Percentiles rank a stretch among this genome's conserved stretches.
Conservation (phyloP, 495 filamentous ascomycete species). For the Pseudomonodictys pantanalensis region DNA sequence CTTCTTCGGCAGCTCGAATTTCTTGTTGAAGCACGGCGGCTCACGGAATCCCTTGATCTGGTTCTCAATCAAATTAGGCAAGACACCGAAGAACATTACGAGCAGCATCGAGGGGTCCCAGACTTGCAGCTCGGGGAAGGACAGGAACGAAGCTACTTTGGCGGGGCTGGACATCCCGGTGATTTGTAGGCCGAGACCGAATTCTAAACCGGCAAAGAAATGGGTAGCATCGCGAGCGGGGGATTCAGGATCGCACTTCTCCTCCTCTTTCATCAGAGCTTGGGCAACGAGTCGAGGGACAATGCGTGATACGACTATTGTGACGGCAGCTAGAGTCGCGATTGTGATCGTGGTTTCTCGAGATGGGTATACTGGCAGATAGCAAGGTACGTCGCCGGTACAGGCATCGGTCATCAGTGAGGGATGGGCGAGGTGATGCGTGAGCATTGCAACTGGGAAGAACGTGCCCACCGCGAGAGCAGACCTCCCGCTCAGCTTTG, state of each 20-base stretch:
- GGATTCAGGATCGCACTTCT: conserved; percentile 35
- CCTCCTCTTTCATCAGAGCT: not conserved
- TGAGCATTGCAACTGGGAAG: conserved; percentile 52
- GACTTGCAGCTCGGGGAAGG: conserved; percentile 44
- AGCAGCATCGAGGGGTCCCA: conserved; percentile 56
- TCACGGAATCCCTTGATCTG: conserved; percentile 17
- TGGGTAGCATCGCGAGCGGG: conserved; percentile 29
- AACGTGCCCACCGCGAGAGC: conserved; percentile 55
- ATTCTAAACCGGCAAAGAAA: conserved; percentile 51
- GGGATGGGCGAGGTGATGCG: conserved; percentile 49
- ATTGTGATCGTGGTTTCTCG: conserved; percentile 34
- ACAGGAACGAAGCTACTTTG: conserved; percentile 57
- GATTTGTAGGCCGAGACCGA: conserved; percentile 55
- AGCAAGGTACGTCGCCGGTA: conserved; percentile 46
- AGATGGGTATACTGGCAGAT: conserved; percentile 49
- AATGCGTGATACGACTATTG: conserved; percentile 40
- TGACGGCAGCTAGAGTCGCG: conserved; percentile 38
- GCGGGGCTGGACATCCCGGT: conserved; percentile 54
- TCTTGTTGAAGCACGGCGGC: conserved; percentile 46
- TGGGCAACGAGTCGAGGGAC: conserved; percentile 30
- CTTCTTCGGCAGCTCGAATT: conserved; percentile 48
- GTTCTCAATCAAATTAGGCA: conserved; percentile 46
- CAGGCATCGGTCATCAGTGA: conserved; percentile 33
- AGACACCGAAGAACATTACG: conserved; percentile 52
- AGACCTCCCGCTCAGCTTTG: conserved; percentile 52